Evolutionary conservation across 306 rosid genomes (phyloP), one percentile per base, ranked within the genome.

Genomic region (Rosa persica): DNA sequence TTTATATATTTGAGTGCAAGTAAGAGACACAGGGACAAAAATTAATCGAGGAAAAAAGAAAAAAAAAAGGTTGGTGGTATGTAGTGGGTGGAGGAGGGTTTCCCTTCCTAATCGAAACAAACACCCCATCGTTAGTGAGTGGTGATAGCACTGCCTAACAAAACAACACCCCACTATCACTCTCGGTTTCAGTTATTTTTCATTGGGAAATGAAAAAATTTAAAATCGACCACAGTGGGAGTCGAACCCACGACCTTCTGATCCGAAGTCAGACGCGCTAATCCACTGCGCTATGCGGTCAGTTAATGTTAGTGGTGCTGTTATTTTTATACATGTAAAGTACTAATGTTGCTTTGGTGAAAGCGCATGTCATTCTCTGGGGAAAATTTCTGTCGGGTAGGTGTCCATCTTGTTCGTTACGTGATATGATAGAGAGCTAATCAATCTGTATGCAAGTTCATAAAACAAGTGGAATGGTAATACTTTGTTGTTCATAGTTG

Each of bases 61-160:
- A 23, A 40, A 23, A 15, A 42, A 40, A 10, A 0, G 20, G 22
- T 27, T 75, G 79, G 79, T 62, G 79, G 72, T 75, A 19, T 30
- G 46, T 3, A 44, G 79, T 27, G 79, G 72, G 79, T 75, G 79
- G 71, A 61, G 54, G 67, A 74, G 79, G 60, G 79, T 20, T 46
- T 60, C n/a, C 55, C 47, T 75, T 62, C 71, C 70, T 74, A 25
- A 74, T 74, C 78, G 19, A 23, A 10, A 74, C 55, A 39, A 43
- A 6, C 25, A 74, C 78, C 58, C 42, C 57, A 75, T 75, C 78
- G 78, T 5, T 44, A 75, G 78, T 44, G 79, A 75, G 79, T 75
- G 79, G 79, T 62, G 72, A 75, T 30, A 12, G 5, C 71, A 74
- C 40, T 40, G 57, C 77, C 15, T 2, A 65, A 74, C 54, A 39